phyloP scores from a whole-genome alignment of 768 basidiomycete species.

The Strobilomyces confusus region DNA sequence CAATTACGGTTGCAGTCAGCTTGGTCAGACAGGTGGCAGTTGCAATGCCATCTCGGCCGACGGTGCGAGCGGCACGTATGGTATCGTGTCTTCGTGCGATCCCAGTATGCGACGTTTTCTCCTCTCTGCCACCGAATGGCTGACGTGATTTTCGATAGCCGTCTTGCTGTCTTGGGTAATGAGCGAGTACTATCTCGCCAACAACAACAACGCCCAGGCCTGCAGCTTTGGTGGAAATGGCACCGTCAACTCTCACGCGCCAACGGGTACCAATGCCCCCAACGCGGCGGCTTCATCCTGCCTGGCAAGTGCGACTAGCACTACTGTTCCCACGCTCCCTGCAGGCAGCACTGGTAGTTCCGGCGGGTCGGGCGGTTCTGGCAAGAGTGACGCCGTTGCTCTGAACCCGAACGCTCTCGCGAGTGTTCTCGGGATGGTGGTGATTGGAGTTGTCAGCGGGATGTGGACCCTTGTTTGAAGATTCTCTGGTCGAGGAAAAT shows the following conservation, averaged over 20 bases:
- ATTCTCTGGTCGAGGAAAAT: neutral
- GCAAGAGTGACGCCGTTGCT: conserved; percentile 21
- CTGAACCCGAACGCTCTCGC: conserved; percentile 34
- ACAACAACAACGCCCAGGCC: conserved; percentile 51
- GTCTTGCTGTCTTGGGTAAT: conserved; percentile 82
- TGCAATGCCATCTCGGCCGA: conserved; percentile 71
- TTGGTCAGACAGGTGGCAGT: conserved; percentile 55
- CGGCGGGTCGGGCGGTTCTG: conserved; percentile 19
- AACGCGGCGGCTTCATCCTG: conserved; percentile 62
- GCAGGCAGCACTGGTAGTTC: conserved; percentile 25
- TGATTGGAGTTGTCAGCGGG: conserved; percentile 39
- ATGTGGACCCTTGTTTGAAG: conserved; percentile 38
- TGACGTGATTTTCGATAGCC: conserved; percentile 36
- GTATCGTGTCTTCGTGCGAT: conserved; percentile 71
- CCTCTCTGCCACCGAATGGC: neutral
- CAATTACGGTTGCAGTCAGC: conserved; percentile 61
- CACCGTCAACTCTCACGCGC: conserved; percentile 58
- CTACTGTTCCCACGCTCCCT: conserved; percentile 56
- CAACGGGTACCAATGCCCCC: conserved; percentile 46
- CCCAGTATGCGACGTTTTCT: conserved; percentile 50
- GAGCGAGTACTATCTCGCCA: conserved; percentile 69
- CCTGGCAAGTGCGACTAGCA: conserved; percentile 56
- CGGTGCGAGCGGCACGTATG: conserved; percentile 74
- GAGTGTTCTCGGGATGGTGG: conserved; percentile 34
- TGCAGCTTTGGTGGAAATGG: conserved; percentile 87